Conservation (phyloP, 202 grass and related monocot genomes). For the Hordeum pubiflorum region DNA sequence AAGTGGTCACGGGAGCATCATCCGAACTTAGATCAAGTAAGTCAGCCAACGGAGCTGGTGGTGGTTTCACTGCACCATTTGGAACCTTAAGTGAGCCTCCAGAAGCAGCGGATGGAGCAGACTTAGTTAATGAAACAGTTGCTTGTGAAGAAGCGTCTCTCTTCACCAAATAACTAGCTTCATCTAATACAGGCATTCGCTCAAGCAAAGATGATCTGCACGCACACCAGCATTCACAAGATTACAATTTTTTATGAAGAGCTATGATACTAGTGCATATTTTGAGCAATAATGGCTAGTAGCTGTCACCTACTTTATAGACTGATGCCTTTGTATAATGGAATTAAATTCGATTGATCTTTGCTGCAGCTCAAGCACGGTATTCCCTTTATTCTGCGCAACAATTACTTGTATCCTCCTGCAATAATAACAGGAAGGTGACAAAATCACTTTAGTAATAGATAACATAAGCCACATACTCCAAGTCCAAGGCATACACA, state of each 20-base stretch:
- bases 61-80: slow-evolving; percentile 83
- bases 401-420: slow-evolving; percentile 94
- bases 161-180: slow-evolving; percentile 70
- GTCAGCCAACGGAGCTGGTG: slow-evolving; percentile 61
- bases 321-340: slow-evolving; percentile 93
- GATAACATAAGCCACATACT: neutral
- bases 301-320: slow-evolving; percentile 68
- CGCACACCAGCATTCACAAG: slow-evolving; percentile 24
- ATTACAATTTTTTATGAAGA: neutral
- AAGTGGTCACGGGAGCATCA: slow-evolving; percentile 46
- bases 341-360: slow-evolving; percentile 97
- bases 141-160: slow-evolving; percentile 58
- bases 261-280: slow-evolving; percentile 6
- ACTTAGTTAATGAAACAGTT: slow-evolving; percentile 51
- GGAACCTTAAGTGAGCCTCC: slow-evolving; percentile 66
- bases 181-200: slow-evolving; percentile 94
- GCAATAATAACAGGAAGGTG: slow-evolving; percentile 13
- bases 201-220: slow-evolving; percentile 93
- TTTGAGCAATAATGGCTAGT: neutral
- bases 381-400: slow-evolving; percentile 75
- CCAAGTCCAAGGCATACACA: slow-evolving; percentile 13
- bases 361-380: slow-evolving; percentile 92
- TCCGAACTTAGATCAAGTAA: slow-evolving; percentile 90
- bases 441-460: neutral
- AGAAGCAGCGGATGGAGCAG: slow-evolving; percentile 27